Conservation (phyloP, 2,329 filamentous ascomycete genomes). For the Neoascochyta sp. region DNA sequence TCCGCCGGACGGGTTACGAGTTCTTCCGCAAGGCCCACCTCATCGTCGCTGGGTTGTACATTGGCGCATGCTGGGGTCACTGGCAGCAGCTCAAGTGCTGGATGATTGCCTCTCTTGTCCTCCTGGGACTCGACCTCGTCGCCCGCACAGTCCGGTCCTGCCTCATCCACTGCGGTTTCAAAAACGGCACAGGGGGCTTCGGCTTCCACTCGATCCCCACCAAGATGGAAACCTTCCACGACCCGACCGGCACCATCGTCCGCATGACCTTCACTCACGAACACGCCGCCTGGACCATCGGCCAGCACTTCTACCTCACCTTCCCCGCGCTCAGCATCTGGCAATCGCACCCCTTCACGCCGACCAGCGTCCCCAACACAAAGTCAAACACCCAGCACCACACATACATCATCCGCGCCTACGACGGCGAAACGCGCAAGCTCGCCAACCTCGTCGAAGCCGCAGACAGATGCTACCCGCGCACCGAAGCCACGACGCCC, state of each 20-base stretch:
- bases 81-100: constrained; percentile 66
- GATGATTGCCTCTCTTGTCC: constrained; percentile 60
- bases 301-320: constrained; percentile 68
- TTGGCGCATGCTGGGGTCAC: constrained; percentile 70
- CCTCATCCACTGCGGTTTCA: constrained; percentile 58
- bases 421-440: constrained; percentile 26
- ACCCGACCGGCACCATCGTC: constrained; percentile 52
- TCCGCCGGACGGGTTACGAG: constrained; percentile 66
- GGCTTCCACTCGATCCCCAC: constrained; percentile 57
- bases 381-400: constrained; percentile 11
- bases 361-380: constrained; percentile 6
- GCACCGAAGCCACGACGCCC: constrained; percentile 4
- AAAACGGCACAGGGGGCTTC: constrained; percentile 42
- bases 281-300: constrained; percentile 60
- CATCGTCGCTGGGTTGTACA: constrained; percentile 65
- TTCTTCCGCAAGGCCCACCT: constrained; percentile 72
- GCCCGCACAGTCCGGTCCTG: constrained; percentile 55
- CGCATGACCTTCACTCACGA: constrained; percentile 61
- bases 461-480: constrained; percentile 5
- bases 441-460: constrained; percentile 19
- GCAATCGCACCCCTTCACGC: constrained; percentile 66
- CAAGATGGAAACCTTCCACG: constrained; percentile 48
- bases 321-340: constrained; percentile 63
- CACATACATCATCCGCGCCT: constrained; percentile 29
- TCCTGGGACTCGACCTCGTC: constrained; percentile 62